Evolutionary conservation across 495 filamentous ascomycete species (phyloP), one percentile per base, ranked within the genome.

Genomic region (Xylaria scruposa): DNA sequence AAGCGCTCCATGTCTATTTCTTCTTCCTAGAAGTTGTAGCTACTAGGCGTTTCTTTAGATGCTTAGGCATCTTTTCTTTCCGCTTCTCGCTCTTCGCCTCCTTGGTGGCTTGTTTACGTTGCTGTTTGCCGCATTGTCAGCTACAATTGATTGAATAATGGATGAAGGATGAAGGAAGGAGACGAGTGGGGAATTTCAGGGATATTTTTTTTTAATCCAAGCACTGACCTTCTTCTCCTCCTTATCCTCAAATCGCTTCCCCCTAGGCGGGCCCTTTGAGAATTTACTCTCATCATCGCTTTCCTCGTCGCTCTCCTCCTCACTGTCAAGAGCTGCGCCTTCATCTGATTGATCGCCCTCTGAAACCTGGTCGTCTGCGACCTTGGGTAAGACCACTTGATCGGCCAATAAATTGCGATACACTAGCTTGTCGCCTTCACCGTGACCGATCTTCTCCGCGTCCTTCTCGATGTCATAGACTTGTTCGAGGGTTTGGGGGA

Each of bases 401-500:
- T 90, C 88, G 3, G 92, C 93, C 0, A 99, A 86, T 33, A 99
- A 84, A 72, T 91, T 89, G 49, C 89, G 88, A 78, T 98, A 99
- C 2, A 97, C 88, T 15, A 97, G 85, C 36, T 91, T 90, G 1
- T 87, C 87, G 60, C 90, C 92, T 56, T 90, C 84, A 12, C 93
- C 95, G 21, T 89, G 86, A 2, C 88, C 89, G 2, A 97, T 86
- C 79, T 89, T 89, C 71, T 93, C 89, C 7, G 90, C 92, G 74
- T 98, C 96, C 73, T 94, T 90, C 81, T 98, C 96, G 59, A 97
- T 88, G 78, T 99, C 96, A 75, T 97, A 98, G 1, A 98, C 96
- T 71, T 98, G 92, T 74, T 98, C 91, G 54, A 99, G 82, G 0
- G 91, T 97, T 79, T 97, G 94, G 5, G 96, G 96, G 58, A 99